phyloP scores from a whole-genome alignment of 345 rosid species.

The Arabidopsis arenosa region DNA sequence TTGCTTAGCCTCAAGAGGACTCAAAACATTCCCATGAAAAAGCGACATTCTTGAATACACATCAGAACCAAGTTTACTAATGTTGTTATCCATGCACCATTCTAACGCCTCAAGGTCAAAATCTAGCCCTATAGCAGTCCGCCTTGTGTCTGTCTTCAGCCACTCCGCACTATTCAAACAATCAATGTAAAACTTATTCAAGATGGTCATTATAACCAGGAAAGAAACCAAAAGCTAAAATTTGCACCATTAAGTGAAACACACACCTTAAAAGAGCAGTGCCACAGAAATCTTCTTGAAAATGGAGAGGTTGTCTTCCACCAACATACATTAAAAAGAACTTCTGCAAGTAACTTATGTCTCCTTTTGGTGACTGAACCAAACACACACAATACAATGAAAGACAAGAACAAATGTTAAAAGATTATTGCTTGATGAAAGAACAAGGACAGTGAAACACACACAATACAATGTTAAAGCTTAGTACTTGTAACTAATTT shows the following conservation, averaged over 20 bases:
- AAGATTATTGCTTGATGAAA: neutral
- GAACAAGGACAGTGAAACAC: too few relatives aligned
- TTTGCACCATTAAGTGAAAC: too few relatives aligned
- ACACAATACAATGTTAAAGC: too few relatives aligned
- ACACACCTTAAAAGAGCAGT: constrained; percentile 82
- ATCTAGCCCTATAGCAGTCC: constrained; percentile 91
- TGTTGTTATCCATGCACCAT: constrained; percentile 84
- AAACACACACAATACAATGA: constrained; percentile 1
- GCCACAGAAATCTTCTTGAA: constrained; percentile 97
- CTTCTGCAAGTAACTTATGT: constrained; percentile 86
- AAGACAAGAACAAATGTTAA: neutral
- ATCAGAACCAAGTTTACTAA: constrained; percentile 67
- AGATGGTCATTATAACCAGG: too few relatives aligned
- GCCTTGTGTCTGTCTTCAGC: constrained; percentile 75
- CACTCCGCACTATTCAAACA: constrained; percentile 68
- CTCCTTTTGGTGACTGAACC: constrained; percentile 89
- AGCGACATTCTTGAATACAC: constrained; percentile 77
- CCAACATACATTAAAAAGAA: constrained; percentile 84
- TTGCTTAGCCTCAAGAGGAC: constrained; percentile 68
- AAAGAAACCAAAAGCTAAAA: neutral
- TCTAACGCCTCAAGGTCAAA: constrained; percentile 81
- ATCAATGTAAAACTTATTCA: neutral
- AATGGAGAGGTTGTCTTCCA: constrained; percentile 82
- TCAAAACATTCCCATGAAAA: constrained; percentile 84
- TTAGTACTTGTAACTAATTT: too few relatives aligned